Conservation (phyloP, 352 stramenopile genomes). For the Globisporangium emineosum region DNA sequence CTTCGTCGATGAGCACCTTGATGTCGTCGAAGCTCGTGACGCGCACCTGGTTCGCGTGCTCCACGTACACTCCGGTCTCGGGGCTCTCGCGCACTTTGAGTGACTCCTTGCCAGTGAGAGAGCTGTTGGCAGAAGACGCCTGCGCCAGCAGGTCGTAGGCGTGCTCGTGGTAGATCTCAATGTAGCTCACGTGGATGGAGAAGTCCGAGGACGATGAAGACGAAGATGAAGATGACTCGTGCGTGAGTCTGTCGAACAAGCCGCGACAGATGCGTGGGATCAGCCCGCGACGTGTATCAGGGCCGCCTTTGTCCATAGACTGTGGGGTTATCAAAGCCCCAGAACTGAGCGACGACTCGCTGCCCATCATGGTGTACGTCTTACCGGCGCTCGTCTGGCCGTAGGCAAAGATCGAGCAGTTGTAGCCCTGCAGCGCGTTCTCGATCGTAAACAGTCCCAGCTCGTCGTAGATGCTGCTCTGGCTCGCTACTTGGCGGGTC, state of each 20-base stretch:
- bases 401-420: conserved; percentile 79
- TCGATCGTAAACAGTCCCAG: conserved; percentile 55
- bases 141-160: conserved; percentile 65
- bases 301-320: background rate
- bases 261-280: conserved; percentile 62
- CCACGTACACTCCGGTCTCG: conserved; percentile 61
- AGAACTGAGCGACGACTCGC: conserved; percentile 5
- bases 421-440: conserved; percentile 53
- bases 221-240: conserved; percentile 17
- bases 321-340: conserved; percentile 9
- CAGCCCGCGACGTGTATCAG: conserved; percentile 28
- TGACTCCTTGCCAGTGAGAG: conserved; percentile 33
- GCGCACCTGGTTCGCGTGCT: conserved; percentile 45
- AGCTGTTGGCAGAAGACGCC: background rate
- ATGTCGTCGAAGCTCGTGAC: conserved; percentile 53
- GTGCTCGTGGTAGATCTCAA: conserved; percentile 81
- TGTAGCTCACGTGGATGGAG: conserved; percentile 64
- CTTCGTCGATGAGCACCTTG: conserved; percentile 56
- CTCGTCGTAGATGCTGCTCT: conserved; percentile 55
- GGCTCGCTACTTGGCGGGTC: conserved; percentile 33
- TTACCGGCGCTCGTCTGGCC: conserved; percentile 72
- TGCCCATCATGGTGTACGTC: conserved; percentile 68
- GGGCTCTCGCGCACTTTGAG: conserved; percentile 76
- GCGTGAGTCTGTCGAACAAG: conserved; percentile 47
- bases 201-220: conserved; percentile 17